These are phyloP conservation scores for Nectriaceae sp. DNA, from an alignment of 2,329 filamentous ascomycete species.

Conservation along the genomic window DNA sequence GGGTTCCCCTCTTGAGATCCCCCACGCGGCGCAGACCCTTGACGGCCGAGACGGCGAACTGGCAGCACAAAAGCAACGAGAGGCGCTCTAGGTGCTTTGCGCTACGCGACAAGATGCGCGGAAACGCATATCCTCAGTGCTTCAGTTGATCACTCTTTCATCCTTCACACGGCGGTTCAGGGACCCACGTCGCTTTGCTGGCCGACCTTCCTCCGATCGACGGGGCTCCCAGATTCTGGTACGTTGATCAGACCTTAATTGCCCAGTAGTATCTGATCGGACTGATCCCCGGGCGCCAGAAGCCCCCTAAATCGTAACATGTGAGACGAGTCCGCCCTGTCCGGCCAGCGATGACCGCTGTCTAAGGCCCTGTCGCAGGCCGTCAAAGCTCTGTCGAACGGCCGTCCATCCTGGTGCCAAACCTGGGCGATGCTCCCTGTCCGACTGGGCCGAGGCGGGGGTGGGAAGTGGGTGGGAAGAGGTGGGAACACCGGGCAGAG, in stretches of 20 bases:
- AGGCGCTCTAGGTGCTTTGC: too few relatives aligned
- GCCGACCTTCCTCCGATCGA: neutral
- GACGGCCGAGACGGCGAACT: neutral
- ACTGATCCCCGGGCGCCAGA: neutral
- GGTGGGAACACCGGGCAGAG: neutral
- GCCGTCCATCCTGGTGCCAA: neutral
- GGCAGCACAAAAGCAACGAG: neutral
- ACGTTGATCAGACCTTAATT: conserved; percentile 1
- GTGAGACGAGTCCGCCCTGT: neutral
- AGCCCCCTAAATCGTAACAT: neutral
- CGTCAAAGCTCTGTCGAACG: neutral
- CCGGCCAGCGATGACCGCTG: neutral
- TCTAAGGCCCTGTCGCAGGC: too few relatives aligned
- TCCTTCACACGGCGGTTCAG: neutral
- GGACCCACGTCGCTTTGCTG: neutral
- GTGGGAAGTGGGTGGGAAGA: neutral
- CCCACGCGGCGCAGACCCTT: neutral
- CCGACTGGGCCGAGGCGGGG: neutral
- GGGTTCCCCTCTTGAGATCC: neutral
- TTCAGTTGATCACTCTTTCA: too few relatives aligned
- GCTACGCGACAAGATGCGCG: too few relatives aligned
- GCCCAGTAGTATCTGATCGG: neutral
- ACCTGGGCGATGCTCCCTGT: neutral
- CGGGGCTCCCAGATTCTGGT: neutral
- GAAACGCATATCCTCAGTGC: too few relatives aligned